Evolutionary conservation across 495 filamentous ascomycete species (phyloP).

Genomic region (Tuber borchii): DNA sequence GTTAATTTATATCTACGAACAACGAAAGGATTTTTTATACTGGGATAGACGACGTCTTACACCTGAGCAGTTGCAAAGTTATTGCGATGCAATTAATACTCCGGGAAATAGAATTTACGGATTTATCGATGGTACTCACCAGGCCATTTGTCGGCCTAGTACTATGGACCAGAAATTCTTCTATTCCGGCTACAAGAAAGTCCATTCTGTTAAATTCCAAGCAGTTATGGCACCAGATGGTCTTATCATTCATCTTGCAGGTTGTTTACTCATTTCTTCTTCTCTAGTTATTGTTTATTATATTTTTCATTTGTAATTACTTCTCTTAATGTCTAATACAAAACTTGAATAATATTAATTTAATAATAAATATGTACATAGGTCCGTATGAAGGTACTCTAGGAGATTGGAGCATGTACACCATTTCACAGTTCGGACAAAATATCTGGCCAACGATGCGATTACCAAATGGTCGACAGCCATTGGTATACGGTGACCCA

Average conservation of each 20-base stretch:
- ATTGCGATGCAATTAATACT: not conserved
- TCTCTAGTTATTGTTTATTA: not conserved
- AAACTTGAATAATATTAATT: not conserved
- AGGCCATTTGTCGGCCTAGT: not conserved
- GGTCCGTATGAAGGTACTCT: not conserved
- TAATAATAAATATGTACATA: conserved; percentile 1
- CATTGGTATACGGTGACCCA: not conserved
- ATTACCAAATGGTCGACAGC: not conserved
- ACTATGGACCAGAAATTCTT: not conserved
- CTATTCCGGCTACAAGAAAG: not conserved
- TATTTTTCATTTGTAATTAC: not conserved
- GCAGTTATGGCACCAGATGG: not conserved
- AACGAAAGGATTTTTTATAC: not conserved
- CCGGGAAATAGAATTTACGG: not conserved
- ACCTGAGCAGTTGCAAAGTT: not conserved
- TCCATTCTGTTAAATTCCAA: not conserved
- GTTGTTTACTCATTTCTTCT: not conserved
- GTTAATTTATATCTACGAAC: not conserved
- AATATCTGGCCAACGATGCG: not conserved
- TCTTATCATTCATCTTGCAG: not conserved
- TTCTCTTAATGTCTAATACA: not conserved
- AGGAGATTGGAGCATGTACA: not conserved
- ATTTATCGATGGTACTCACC: not conserved
- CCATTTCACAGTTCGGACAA: not conserved
- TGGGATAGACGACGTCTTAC: not conserved